These are phyloP conservation scores for Sporothrix pallida DNA, from an alignment of 2,329 filamentous ascomycete genomes.

Conservation along the genomic window DNA sequence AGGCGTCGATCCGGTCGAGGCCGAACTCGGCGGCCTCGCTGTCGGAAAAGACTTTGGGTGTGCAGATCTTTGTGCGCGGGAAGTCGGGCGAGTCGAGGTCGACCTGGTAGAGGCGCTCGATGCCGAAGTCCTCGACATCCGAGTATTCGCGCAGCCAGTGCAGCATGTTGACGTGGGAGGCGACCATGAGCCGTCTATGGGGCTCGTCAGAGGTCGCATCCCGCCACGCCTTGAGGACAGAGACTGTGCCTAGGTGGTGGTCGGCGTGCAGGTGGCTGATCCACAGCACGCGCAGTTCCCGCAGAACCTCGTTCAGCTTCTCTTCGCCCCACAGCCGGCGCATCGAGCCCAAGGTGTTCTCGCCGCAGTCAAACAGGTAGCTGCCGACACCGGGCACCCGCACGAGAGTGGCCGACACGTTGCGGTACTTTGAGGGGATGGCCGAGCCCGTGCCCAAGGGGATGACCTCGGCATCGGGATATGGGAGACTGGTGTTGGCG, in stretches of 20 bases:
- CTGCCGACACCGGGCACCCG: slow-evolving; percentile 84
- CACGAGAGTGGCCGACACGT: slow-evolving; percentile 87
- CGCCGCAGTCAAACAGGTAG: slow-evolving; percentile 89
- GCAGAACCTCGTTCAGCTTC: slow-evolving; percentile 73
- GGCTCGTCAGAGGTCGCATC: slow-evolving; percentile 52
- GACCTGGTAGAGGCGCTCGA: slow-evolving; percentile 55
- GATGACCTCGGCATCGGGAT: slow-evolving; percentile 75
- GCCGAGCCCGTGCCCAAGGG: slow-evolving; percentile 92
- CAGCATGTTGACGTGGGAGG: slow-evolving; percentile 74
- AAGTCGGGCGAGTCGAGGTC: slow-evolving; percentile 35
- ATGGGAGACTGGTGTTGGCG: slow-evolving; percentile 57
- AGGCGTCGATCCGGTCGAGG: slow-evolving; percentile 69
- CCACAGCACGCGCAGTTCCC: slow-evolving; percentile 80
- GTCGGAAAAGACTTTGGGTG: slow-evolving; percentile 45
- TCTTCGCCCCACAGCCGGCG: slow-evolving; percentile 71
- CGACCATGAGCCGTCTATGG: slow-evolving; percentile 60
- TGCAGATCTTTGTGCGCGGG: slow-evolving; percentile 35
- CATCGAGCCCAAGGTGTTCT: slow-evolving; percentile 89
- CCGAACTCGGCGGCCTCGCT: slow-evolving; percentile 53
- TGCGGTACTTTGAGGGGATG: slow-evolving; percentile 88
- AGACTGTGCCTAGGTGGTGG: slow-evolving; percentile 86
- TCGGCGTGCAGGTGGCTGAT: slow-evolving; percentile 97
- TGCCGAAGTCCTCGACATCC: slow-evolving; percentile 76
- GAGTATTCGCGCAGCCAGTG: slow-evolving; percentile 80
- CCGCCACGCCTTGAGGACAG: slow-evolving; percentile 83